Evolutionary conservation across 1,284 basidiomycete species (phyloP), one percentile per base, ranked within the genome.

Genomic region (Apiotrichum mycotoxinovorans): DNA sequence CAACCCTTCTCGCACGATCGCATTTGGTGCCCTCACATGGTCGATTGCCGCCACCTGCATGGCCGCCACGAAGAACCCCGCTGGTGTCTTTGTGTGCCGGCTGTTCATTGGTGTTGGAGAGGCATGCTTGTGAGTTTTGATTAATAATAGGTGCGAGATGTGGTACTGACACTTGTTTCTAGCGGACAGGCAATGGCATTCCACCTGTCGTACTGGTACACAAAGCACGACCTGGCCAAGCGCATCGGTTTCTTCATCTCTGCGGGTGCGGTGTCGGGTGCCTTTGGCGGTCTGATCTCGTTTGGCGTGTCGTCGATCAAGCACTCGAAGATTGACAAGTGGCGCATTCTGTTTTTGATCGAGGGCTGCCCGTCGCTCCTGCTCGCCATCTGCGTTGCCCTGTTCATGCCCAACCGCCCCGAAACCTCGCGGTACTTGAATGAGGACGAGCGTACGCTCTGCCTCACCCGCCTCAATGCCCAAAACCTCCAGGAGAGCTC

Each of bases 361-460:
- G 91, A 81, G 86, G 81, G 88, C 80, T 65, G 51, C 66, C 69
- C 67, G 5, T 62, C 64, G 0, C 67, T 93, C 7, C 20, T 89
- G 0, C 79, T 92, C 34, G 89, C 88, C 2, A 52, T 88, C 22
- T 49, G 85, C 30, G 83, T 86, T 2, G 75, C 86, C 56, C 80
- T 85, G 57, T 78, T 87, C 61, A 79, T 94, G 10, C 91, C 91
- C 0, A 81, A 85, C 51, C 80, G 89, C 34, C 91, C 91, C 0
- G 88, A 92, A 69, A 85, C 83, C 14, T 86, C 87, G 0, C 74
- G 73, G 0, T 88, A 85, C 69, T 76, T 93, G 43, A 86, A 79
- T 42, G 86, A 87, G 60, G 79, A 83, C 14, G 87, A 94, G 71
- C 83, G 89, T 12, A 82, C 82, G 48, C 76, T 93, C 34, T 87